Conservation (phyloP, 768 basidiomycete species). For the Lactarius sanguifluus region DNA sequence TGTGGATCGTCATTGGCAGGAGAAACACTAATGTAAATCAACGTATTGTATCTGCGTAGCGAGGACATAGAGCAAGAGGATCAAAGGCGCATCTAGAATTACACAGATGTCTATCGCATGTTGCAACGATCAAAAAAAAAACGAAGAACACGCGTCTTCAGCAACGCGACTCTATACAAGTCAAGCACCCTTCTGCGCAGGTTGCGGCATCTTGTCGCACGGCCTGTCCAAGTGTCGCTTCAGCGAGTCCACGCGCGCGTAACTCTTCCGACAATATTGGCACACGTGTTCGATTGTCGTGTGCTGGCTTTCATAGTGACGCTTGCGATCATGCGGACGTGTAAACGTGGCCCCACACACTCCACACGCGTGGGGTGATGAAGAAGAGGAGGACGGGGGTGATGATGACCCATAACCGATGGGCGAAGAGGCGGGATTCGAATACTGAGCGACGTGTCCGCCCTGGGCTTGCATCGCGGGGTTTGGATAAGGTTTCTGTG, state of each 20-base stretch:
- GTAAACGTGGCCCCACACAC: constrained; percentile 79
- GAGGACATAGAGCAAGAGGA: constrained; percentile 11
- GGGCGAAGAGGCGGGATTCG: constrained; percentile 29
- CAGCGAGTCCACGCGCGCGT: constrained; percentile 76
- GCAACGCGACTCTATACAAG: not conserved
- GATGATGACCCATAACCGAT: constrained; percentile 31
- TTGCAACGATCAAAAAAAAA: constrained; percentile 13
- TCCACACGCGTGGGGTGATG: constrained; percentile 70
- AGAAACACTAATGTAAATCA: constrained; percentile 15
- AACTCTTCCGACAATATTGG: constrained; percentile 72
- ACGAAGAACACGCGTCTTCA: not conserved
- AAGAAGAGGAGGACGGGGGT: constrained; percentile 39
- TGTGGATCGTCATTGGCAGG: constrained; percentile 17
- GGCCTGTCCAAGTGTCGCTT: constrained; percentile 84
- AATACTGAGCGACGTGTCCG: constrained; percentile 19
- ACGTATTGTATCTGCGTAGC: constrained; percentile 12
- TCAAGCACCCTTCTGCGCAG: constrained; percentile 18
- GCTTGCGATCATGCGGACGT: constrained; percentile 76
- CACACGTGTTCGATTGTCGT: constrained; percentile 65
- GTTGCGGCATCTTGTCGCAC: constrained; percentile 52
- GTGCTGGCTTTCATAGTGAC: constrained; percentile 79
- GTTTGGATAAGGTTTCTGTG: constrained; percentile 22
- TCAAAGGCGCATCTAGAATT: constrained; percentile 15
- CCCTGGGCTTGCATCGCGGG: constrained; percentile 22
- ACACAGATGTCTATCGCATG: constrained; percentile 19